These are phyloP conservation scores for Pseudophaeomoniella oleicola DNA, from an alignment of 2,329 filamentous ascomycete species.

Conservation along the genomic window DNA sequence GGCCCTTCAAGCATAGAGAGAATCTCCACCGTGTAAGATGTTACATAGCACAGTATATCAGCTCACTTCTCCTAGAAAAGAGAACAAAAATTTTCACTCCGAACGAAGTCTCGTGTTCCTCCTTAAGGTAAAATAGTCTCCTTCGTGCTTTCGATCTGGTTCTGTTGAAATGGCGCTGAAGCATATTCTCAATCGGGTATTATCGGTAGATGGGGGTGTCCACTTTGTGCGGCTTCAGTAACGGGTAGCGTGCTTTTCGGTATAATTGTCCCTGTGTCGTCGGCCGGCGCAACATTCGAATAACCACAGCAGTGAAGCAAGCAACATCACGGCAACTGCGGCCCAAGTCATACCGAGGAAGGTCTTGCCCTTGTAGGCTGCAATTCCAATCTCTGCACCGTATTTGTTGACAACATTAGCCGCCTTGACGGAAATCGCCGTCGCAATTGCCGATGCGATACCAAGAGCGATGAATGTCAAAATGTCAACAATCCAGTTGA, in stretches of 20 bases:
- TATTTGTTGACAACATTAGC: slow-evolving; percentile 37
- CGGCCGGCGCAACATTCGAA: slow-evolving; percentile 4
- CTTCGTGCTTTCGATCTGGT: too few relatives aligned
- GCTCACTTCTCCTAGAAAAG: too few relatives aligned
- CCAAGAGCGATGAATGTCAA: slow-evolving; percentile 47
- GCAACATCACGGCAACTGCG: slow-evolving; percentile 31
- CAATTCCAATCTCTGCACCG: slow-evolving; percentile 33
- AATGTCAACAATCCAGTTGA: slow-evolving; percentile 34
- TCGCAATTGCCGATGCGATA: slow-evolving; percentile 60
- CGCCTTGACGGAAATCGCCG: slow-evolving; percentile 43
- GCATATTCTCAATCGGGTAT: background rate
- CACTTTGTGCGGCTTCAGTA: too few relatives aligned
- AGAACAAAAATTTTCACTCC: too few relatives aligned
- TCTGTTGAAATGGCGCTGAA: too few relatives aligned
- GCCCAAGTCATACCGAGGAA: slow-evolving; percentile 48
- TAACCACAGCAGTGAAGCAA: slow-evolving; percentile 7
- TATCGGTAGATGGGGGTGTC: too few relatives aligned
- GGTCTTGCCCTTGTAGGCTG: slow-evolving; percentile 34
- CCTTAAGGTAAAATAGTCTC: too few relatives aligned
- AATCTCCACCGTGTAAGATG: too few relatives aligned
- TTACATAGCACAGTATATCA: too few relatives aligned
- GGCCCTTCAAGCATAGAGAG: too few relatives aligned
- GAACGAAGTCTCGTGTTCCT: too few relatives aligned
- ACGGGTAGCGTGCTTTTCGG: slow-evolving; percentile 2
- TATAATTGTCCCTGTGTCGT: slow-evolving; percentile 1